Base-by-base conservation (phyloP, 768 basidiomycete species). In the Phlebiopsis gigantea region DNA sequence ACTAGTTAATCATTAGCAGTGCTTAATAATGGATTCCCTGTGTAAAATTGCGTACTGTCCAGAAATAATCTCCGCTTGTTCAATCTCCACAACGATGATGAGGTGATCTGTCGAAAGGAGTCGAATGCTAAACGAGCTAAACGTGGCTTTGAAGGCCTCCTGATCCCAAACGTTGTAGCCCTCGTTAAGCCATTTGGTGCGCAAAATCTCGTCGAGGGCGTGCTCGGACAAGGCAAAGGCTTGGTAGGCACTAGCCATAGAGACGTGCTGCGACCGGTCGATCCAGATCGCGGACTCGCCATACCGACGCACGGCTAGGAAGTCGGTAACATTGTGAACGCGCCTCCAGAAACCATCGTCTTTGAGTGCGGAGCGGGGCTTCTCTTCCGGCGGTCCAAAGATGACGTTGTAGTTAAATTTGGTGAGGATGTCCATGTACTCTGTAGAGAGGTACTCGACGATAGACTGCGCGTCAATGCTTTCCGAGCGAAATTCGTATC, bases 141-240 rank as follows among this genome's bases (percentile, higher is more conserved):
- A 65, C 22, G 15, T 22, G 6, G 62, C 53, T 19, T 45, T 41
- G 57, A 65, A 65, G 34, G 34, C 8, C 41, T 28, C 24, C 17
- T 58, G 54, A 14, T 26, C 29, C 15, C 55, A 39, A 54, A 49
- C 61, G 10, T 51, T 21, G 39, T 41, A 15, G 12, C 28, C 22
- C 12, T 14, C 29, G 2, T 41, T n/a, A 15, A 51, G 15, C 63
- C 63, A 62, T 3, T 59, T 28, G 15, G 41, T 24, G 31, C 21
- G 30, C 52, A 59, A 56, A 41, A 55, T 41, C 29, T 41, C 31
- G 43, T 61, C 57, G 56, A 65, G 52, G 4, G 60, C 53, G 8
- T 46, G 57, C 43, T 63, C 58, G 9, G 63, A 39, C 9, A 65
- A 29, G 6, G 61, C 53, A 4, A 53, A 39, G 43, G 64, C 57